Evolutionary conservation across 371 early-diverging fungal genomes (phyloP).

Genomic region (Apophysomyces elegans): DNA sequence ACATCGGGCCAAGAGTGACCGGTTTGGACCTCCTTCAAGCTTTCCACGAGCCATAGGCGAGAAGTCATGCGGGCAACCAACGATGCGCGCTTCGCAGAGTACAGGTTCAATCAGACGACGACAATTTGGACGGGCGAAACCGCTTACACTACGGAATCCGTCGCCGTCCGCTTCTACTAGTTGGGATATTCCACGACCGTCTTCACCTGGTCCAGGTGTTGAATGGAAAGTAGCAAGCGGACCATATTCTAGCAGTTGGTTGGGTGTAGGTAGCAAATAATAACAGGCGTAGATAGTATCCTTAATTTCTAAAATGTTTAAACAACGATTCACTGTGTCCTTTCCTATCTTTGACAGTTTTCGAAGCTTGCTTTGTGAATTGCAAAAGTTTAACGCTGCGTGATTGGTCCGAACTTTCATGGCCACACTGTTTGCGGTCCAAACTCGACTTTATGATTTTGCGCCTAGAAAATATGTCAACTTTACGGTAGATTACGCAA

Average conservation of each 20-base stretch:
- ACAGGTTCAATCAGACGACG: background rate
- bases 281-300: background rate
- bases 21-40: background rate
- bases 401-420: too few relatives aligned
- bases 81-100: slow-evolving; percentile 8
- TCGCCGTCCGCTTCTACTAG: slow-evolving; percentile 2
- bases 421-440: too few relatives aligned
- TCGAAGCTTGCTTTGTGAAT: too few relatives aligned
- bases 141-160: slow-evolving; percentile 5
- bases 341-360: too few relatives aligned
- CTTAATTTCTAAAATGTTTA: too few relatives aligned
- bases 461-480: too few relatives aligned
- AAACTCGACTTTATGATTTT: too few relatives aligned
- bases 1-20: background rate
- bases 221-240: slow-evolving; percentile 13
- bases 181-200: background rate
- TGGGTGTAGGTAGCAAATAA: slow-evolving; percentile 4
- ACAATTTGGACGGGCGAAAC: background rate
- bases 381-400: too few relatives aligned
- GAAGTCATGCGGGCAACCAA: background rate
- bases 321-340: too few relatives aligned
- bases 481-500: too few relatives aligned
- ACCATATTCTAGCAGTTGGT: slow-evolving; percentile 12
- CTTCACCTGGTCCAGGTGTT: background rate
- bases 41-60: background rate